These are phyloP conservation scores for Patellifolia procumbens DNA, from an alignment of 179 eudicot species.

Conservation along the genomic window DNA sequence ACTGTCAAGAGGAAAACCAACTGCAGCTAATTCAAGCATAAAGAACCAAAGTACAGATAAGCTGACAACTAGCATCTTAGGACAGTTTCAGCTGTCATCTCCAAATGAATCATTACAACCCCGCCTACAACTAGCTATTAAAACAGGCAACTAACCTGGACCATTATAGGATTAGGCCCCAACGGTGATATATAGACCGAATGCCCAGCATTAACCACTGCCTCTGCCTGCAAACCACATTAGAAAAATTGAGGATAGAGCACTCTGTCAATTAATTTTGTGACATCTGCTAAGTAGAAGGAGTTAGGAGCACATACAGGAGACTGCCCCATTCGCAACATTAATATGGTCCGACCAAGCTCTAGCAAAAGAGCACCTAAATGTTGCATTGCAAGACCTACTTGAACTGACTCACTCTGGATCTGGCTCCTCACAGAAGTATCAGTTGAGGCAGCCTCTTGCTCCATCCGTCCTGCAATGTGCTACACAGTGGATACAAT, in stretches of 20 bases:
- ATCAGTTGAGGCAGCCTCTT: slow-evolving; percentile 63
- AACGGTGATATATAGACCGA: slow-evolving; percentile 90
- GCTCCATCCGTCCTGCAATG: slow-evolving; percentile 76
- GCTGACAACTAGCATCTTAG: not conserved
- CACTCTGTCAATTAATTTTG: slow-evolving; percentile 44
- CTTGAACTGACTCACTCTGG: slow-evolving; percentile 68
- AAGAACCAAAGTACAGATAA: not conserved
- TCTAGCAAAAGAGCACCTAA: slow-evolving; percentile 91
- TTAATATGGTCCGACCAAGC: slow-evolving; percentile 89
- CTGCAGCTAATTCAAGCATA: no score
- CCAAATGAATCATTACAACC: not conserved
- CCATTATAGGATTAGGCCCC: slow-evolving; percentile 98
- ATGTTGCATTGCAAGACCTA: slow-evolving; percentile 88
- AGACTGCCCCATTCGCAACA: slow-evolving; percentile 84
- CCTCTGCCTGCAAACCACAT: slow-evolving; percentile 65
- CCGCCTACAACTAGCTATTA: not conserved
- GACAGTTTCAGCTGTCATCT: not conserved
- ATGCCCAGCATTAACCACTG: slow-evolving; percentile 84
- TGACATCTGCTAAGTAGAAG: not conserved
- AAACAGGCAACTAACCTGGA: slow-evolving; percentile 61
- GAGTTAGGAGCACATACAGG: slow-evolving; percentile 52
- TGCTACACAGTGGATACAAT: slow-evolving; percentile 64
- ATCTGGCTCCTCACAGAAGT: slow-evolving; percentile 65
- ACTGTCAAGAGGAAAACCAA: not conserved
- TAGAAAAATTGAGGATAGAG: slow-evolving; percentile 10